A percentile compares a stretch with the other conserved stretches of the same genome.
phyloP scores from a whole-genome alignment of 805 yeast genomes.

The Saturnispora kantuleensis region DNA sequence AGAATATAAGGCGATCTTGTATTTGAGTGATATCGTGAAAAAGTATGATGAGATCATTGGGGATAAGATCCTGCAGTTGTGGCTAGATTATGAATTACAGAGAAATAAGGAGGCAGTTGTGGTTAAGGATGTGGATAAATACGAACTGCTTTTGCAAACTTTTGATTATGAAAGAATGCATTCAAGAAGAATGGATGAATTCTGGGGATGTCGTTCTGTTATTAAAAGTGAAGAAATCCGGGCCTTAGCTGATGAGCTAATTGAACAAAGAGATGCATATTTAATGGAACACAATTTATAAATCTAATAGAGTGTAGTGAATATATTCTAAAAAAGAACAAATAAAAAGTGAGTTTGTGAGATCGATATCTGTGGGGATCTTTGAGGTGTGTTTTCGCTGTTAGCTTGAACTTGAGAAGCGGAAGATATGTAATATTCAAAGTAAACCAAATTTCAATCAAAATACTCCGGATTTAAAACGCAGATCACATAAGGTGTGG shows the following conservation, averaged over 20 bases:
- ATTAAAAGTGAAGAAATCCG: slow-evolving; percentile 67
- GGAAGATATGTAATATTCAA: too few relatives aligned
- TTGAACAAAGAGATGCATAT: slow-evolving; percentile 35
- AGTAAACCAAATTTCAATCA: too few relatives aligned
- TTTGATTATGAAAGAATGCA: slow-evolving; percentile 71
- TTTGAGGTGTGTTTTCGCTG: too few relatives aligned
- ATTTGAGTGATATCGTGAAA: slow-evolving; percentile 47
- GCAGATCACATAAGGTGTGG: too few relatives aligned
- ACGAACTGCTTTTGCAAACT: slow-evolving; percentile 73
- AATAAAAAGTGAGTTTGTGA: too few relatives aligned
- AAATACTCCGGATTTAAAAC: too few relatives aligned
- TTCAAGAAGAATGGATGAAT: slow-evolving; percentile 56
- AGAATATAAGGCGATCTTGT: slow-evolving; percentile 64
- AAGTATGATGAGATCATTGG: slow-evolving; percentile 61
- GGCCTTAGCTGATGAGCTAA: slow-evolving; percentile 53
- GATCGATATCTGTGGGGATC: too few relatives aligned
- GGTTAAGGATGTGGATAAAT: slow-evolving; percentile 91
- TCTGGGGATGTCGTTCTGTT: slow-evolving; percentile 48
- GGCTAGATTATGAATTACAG: slow-evolving; percentile 87
- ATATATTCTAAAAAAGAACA: not conserved
- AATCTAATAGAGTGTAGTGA: not conserved
- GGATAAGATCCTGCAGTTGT: slow-evolving; percentile 53
- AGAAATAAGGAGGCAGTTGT: slow-evolving; percentile 74
- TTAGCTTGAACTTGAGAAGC: too few relatives aligned
- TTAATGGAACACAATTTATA: slow-evolving; percentile 21